These are phyloP conservation scores for Cryptococcus sp. DNA, from an alignment of 1,284 basidiomycete species.

Conservation along the genomic window DNA sequence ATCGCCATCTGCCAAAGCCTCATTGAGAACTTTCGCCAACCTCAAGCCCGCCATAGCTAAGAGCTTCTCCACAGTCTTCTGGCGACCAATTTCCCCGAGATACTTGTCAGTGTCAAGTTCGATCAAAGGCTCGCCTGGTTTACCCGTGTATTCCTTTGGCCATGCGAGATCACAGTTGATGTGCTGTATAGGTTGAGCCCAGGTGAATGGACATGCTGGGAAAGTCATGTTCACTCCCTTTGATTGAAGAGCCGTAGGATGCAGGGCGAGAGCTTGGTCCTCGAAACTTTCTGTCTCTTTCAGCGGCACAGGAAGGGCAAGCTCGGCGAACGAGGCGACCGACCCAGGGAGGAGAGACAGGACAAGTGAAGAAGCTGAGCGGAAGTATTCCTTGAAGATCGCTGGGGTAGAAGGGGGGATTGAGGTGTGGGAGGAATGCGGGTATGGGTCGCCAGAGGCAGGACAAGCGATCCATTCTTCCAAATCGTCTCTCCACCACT, in stretches of 20 bases:
- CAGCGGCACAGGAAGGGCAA: constrained; percentile 20
- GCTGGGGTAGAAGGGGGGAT: constrained; percentile 30
- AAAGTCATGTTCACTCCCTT: constrained; percentile 28
- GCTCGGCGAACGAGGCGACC: constrained; percentile 10
- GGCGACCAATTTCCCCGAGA: constrained; percentile 64
- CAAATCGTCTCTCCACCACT: constrained; percentile 64
- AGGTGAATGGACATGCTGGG: constrained; percentile 71
- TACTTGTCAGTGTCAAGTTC: constrained; percentile 87
- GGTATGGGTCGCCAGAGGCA: constrained; percentile 48
- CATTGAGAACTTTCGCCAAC: constrained; percentile 75
- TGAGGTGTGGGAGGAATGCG: constrained; percentile 37
- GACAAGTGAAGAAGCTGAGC: constrained; percentile 18
- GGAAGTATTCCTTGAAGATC: constrained; percentile 23
- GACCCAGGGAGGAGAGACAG: constrained; percentile 21
- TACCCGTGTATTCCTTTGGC: constrained; percentile 60
- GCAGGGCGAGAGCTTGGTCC: constrained; percentile 24
- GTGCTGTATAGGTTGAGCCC: constrained; percentile 64
- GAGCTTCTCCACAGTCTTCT: constrained; percentile 75
- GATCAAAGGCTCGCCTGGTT: constrained; percentile 55
- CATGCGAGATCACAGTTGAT: constrained; percentile 79
- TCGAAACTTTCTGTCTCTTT: constrained; percentile 28
- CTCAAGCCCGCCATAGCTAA: constrained; percentile 78
- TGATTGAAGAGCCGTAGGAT: constrained; percentile 15
- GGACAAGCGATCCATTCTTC: constrained; percentile 69
- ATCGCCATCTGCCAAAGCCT: constrained; percentile 23